phyloP scores from a whole-genome alignment of 2,329 filamentous ascomycete species.

The Hypoxylon sp. region DNA sequence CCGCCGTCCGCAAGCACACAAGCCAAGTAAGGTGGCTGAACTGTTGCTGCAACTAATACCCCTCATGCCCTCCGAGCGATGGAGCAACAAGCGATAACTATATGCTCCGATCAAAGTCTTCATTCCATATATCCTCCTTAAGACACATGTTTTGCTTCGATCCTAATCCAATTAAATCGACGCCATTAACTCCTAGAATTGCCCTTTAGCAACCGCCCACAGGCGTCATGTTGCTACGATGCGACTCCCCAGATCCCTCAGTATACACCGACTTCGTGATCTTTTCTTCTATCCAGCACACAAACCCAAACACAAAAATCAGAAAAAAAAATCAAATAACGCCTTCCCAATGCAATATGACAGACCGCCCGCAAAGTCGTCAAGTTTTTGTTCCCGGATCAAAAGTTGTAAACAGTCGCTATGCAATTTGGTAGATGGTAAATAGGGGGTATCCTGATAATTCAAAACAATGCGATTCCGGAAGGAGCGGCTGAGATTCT shows the following conservation, averaged over 20 bases:
- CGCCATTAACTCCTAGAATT: constrained; percentile 47
- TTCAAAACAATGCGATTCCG: constrained; percentile 54
- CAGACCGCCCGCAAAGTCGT: constrained; percentile 51
- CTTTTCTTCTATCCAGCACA: constrained; percentile 38
- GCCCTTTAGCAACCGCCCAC: constrained; percentile 32
- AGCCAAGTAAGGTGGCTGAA: constrained; percentile 30
- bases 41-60: constrained; percentile 41
- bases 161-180: constrained; percentile 32
- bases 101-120: constrained; percentile 35
- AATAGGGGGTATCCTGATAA: constrained; percentile 54
- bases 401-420: constrained; percentile 65
- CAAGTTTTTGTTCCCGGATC: constrained; percentile 50
- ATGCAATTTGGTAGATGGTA: constrained; percentile 68
- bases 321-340: constrained; percentile 48
- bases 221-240: constrained; percentile 34
- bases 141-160: constrained; percentile 29
- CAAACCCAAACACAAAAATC: constrained; percentile 43
- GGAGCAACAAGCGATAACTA: constrained; percentile 48
- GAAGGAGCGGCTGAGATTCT: constrained; percentile 58
- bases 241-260: constrained; percentile 29
- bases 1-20: constrained; percentile 40
- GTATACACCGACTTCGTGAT: constrained; percentile 26
- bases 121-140: constrained; percentile 22
- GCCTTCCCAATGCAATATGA: constrained; percentile 55
- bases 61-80: constrained; percentile 43